A percentile compares a stretch with the other conserved stretches of the same genome.
phyloP scores from a whole-genome alignment of 768 basidiomycete species.

The Lactarius tabidus region DNA sequence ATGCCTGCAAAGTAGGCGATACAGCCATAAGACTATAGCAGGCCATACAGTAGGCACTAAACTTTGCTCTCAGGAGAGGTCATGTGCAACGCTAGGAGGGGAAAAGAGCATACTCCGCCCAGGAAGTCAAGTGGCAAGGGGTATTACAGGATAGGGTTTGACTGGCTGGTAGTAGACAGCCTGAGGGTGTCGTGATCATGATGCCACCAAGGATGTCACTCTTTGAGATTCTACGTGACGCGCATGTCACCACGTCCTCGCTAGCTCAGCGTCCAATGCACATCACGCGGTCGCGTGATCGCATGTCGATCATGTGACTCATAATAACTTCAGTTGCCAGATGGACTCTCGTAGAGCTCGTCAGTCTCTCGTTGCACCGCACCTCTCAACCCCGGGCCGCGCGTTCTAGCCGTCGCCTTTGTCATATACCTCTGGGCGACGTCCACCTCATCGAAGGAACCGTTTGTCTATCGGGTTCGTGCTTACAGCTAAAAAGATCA shows the following conservation, averaged over 20 bases:
- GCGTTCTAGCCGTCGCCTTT: background rate
- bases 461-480: constrained; percentile 3
- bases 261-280: no score
- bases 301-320: background rate
- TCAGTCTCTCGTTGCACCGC: background rate
- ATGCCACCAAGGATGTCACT: no score
- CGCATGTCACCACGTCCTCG: no score
- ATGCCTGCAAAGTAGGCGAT: background rate
- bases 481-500: background rate
- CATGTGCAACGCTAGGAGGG: no score
- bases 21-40: background rate
- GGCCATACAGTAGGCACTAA: background rate
- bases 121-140: no score
- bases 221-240: no score
- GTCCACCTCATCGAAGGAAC: background rate
- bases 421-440: background rate
- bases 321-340: background rate
- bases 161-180: no score
- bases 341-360: background rate
- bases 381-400: background rate
- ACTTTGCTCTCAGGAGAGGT: no score
- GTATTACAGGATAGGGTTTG: no score
- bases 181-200: no score
- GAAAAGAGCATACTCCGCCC: no score
- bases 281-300: background rate